These are phyloP conservation scores for Ehretia macrophylla DNA, from an alignment of 257 asterid genomes.

Conservation along the genomic window DNA sequence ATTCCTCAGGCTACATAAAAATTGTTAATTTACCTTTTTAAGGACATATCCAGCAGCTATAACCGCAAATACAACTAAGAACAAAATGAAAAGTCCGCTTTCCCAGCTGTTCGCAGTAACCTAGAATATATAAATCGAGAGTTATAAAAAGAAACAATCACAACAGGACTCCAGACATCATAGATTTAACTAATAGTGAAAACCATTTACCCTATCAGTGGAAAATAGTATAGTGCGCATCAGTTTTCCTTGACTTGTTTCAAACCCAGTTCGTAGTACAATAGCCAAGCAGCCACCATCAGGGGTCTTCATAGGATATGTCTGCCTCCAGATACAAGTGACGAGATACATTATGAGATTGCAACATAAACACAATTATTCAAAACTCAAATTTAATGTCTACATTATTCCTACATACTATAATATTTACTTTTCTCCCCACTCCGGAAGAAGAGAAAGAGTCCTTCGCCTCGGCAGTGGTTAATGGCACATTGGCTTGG, in stretches of 20 bases:
- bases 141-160: background rate
- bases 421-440: no score
- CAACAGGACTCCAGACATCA: slow-evolving; percentile 3
- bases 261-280: slow-evolving; percentile 96
- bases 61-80: slow-evolving; percentile 88
- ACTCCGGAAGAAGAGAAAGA: no score
- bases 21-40: slow-evolving; percentile 54
- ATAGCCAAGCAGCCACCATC: slow-evolving; percentile 99
- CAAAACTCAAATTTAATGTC: no score
- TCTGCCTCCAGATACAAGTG: slow-evolving; percentile 36
- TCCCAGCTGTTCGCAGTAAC: slow-evolving; percentile 99
- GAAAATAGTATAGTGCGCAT: slow-evolving; percentile 98
- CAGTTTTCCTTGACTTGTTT: slow-evolving; percentile 97
- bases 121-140: slow-evolving; percentile 31
- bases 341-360: slow-evolving; percentile 4
- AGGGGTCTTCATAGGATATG: slow-evolving; percentile 83
- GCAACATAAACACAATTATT: slow-evolving; percentile 2
- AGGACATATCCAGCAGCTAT: slow-evolving; percentile 99
- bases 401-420: no score
- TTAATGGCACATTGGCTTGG: no score
- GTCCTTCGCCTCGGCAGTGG: no score
- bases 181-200: no score
- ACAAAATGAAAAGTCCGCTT: slow-evolving; percentile 88
- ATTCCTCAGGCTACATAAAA: background rate
- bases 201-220: slow-evolving; percentile 81